phyloP scores from a whole-genome alignment of 768 basidiomycete species.

The Tulasnella sp. region DNA sequence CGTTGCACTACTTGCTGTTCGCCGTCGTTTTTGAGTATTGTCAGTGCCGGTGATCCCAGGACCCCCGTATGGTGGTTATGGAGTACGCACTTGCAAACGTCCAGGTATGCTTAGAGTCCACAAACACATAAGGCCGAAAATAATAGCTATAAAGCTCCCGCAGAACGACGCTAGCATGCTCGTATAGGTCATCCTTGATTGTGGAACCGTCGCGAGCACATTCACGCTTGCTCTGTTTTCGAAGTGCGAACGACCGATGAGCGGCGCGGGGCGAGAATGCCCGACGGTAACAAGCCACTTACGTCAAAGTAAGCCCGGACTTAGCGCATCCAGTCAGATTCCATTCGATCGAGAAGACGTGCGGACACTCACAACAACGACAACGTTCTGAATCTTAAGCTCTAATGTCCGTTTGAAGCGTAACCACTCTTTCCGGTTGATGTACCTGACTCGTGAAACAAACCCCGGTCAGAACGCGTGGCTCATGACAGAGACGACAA shows the following conservation, averaged over 20 bases:
- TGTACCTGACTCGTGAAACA: background rate
- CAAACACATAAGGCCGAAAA: background rate
- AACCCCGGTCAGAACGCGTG: too few species aligned
- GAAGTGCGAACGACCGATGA: background rate
- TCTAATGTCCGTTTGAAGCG: background rate
- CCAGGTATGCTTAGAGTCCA: background rate
- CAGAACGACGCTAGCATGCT: background rate
- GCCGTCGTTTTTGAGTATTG: background rate
- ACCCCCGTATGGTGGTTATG: too few species aligned
- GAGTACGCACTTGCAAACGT: background rate
- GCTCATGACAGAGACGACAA: too few species aligned
- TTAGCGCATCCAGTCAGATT: background rate
- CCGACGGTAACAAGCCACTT: background rate
- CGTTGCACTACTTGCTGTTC: background rate
- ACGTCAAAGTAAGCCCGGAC: background rate
- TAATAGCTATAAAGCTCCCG: background rate
- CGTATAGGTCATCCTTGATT: background rate
- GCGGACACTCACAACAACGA: background rate
- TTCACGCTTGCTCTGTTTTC: background rate
- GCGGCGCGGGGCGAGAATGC: background rate
- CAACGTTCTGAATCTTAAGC: conserved; percentile 1
- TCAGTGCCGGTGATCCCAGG: background rate
- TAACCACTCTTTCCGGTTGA: background rate
- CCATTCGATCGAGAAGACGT: background rate
- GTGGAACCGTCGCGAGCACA: background rate